Evolutionary conservation across 2,329 filamentous ascomycete genomes (phyloP), one percentile per base, ranked within the genome.

Genomic region (Neopestalotiopsis clavispora): DNA sequence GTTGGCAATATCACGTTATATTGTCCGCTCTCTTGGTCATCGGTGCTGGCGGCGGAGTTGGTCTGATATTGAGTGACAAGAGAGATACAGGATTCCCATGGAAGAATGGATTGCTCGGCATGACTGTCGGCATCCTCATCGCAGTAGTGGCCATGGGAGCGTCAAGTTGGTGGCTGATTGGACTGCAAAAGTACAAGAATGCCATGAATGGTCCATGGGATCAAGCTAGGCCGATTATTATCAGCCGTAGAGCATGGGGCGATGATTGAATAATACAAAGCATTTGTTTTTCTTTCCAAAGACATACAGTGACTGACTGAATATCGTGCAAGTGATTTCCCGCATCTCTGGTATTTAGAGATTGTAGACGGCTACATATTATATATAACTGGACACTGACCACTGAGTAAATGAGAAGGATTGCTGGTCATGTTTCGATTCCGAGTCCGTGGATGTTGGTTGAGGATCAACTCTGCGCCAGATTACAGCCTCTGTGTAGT

Each of bases 151-250:
- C 90, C 2, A 97, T 98, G 90, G 96, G 95, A 1, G 92, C 94
- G 13, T 98, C 95, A 79, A 97, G 94, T 78, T 98, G 95, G 95
- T 98, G 96, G 95, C 83, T 99, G 71, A 98, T 99, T 76, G 93
- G 94, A 9, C 81, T 99, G 80, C 96, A 99, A 82, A 95, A 97
- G 83, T 99, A 98, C 82, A 99, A 99, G 85, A 98, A 98, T 79
- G 96, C 98, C 82, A 98, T 99, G 73, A 94, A 95, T 77, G 96
- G 96, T 58, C 96, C 96, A 1, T 99, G 96, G 96, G 96, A 99
- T 82, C 95, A 95, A 23, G 96, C 96, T 6, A 87, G 95, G 77
- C 96, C 96, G 10, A 89, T 96, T 68, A 95, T 96, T 71, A 90
- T 94, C 76, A 91, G 91, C 75, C 84, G 90, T 69, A 84, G 86